Conservation (phyloP, 805 yeast species). For the Spathaspora sp. region DNA sequence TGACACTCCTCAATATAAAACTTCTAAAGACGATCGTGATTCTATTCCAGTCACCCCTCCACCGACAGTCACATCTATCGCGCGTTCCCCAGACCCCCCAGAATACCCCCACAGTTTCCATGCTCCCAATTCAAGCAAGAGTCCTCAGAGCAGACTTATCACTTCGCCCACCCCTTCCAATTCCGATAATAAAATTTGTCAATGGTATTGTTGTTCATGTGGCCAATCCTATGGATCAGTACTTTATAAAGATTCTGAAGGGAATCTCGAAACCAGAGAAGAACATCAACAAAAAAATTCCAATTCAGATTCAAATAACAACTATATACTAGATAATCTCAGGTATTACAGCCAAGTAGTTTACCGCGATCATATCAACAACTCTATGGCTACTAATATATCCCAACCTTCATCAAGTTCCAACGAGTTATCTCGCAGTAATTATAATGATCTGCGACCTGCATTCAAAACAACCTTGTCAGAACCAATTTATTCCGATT, state of each 20-base stretch:
- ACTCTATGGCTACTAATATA: background rate
- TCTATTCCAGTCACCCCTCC: background rate
- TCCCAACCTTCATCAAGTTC: background rate
- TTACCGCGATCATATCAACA: constrained; percentile 8
- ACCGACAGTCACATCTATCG: background rate
- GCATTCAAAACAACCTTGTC: background rate
- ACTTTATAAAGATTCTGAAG: constrained; percentile 13
- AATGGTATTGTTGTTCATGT: constrained; percentile 42
- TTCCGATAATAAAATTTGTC: constrained; percentile 27
- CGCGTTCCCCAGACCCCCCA: background rate
- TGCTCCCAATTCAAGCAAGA: background rate
- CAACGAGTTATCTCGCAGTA: no score
- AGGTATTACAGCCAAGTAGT: constrained; percentile 24
- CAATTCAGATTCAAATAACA: constrained; percentile 1
- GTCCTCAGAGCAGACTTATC: background rate
- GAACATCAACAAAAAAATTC: background rate
- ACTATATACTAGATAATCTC: constrained; percentile 11
- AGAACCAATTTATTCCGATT: background rate
- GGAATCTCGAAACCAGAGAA: background rate
- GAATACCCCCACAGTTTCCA: background rate
- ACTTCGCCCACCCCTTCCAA: background rate
- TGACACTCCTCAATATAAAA: background rate
- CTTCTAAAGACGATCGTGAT: background rate
- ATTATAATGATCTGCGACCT: background rate
- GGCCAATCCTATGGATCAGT: constrained; percentile 37